Evolutionary conservation across 2,329 filamentous ascomycete species (phyloP).

Genomic region (Fusarium sp.): DNA sequence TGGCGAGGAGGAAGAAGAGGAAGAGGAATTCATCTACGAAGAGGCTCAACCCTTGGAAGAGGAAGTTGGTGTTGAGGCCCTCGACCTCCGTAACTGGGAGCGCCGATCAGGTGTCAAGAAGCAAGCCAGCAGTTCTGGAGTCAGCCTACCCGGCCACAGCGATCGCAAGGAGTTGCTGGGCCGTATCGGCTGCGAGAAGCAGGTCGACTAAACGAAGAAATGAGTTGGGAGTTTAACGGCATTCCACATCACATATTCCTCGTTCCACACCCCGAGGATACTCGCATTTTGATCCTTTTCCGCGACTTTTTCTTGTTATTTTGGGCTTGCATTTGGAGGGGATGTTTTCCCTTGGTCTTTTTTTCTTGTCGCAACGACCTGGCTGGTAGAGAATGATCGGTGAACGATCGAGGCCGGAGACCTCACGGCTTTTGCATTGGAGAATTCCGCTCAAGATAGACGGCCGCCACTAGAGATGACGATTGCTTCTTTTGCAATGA

Average conservation of each 20-base stretch:
- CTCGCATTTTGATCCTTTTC: slow-evolving; percentile 23
- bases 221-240: slow-evolving; percentile 36
- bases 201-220: slow-evolving; percentile 58
- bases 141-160: slow-evolving; percentile 76
- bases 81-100: slow-evolving; percentile 74
- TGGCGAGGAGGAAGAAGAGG: slow-evolving; percentile 72
- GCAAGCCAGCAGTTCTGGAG: slow-evolving; percentile 64
- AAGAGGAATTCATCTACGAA: slow-evolving; percentile 65
- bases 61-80: slow-evolving; percentile 78
- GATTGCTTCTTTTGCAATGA: slow-evolving; percentile 33
- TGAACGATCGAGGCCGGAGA: slow-evolving; percentile 23
- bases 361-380: slow-evolving; percentile 15
- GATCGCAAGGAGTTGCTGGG: slow-evolving; percentile 85
- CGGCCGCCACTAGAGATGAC: slow-evolving; percentile 41
- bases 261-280: slow-evolving; percentile 26
- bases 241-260: slow-evolving; percentile 23
- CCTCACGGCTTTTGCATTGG: slow-evolving; percentile 27
- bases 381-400: slow-evolving; percentile 18
- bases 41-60: slow-evolving; percentile 72
- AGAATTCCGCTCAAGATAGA: slow-evolving; percentile 27
- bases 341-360: slow-evolving; percentile 4
- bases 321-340: slow-evolving; percentile 25
- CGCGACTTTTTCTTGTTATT: slow-evolving; percentile 2
- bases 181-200: slow-evolving; percentile 86
- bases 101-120: slow-evolving; percentile 66